These are phyloP conservation scores for Alternaria ethzedia DNA, from an alignment of 2,329 filamentous ascomycete species.

Conservation along the genomic window DNA sequence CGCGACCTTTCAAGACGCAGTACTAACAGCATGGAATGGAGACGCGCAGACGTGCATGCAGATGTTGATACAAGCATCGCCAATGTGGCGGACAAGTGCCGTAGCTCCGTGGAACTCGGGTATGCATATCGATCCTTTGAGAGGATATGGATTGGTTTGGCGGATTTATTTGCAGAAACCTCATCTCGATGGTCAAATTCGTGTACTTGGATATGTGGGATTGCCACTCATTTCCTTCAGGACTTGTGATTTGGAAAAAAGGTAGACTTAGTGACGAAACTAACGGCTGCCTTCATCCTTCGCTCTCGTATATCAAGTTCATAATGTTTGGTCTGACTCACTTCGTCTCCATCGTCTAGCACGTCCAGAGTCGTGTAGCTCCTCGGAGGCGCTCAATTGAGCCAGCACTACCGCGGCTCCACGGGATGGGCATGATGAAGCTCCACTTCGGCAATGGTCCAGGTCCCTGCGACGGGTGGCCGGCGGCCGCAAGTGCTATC, in stretches of 20 bases:
- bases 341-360: not conserved
- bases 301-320: not conserved
- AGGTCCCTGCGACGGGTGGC: slow-evolving; percentile 18
- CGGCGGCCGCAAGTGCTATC: slow-evolving; percentile 3
- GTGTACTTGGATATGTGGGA: not conserved
- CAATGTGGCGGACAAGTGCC: slow-evolving; percentile 8
- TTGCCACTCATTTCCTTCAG: not conserved
- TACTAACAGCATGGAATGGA: not conserved
- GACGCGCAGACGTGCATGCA: not conserved
- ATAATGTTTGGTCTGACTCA: not conserved
- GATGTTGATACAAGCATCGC: not conserved
- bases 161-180: not conserved
- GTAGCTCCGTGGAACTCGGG: slow-evolving; percentile 1
- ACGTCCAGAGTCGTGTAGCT: slow-evolving; percentile 1
- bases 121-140: slow-evolving; percentile 14
- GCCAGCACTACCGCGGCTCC: slow-evolving; percentile 6
- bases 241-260: not conserved
- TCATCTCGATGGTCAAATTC: not conserved
- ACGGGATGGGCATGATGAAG: slow-evolving; percentile 1
- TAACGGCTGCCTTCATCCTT: not conserved
- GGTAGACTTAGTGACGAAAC: not conserved
- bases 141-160: not conserved
- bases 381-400: not conserved
- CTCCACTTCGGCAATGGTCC: slow-evolving; percentile 10
- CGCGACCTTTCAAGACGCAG: slow-evolving; percentile 2